phyloP scores from a whole-genome alignment of 306 rosid species.

The Prunus mume region DNA sequence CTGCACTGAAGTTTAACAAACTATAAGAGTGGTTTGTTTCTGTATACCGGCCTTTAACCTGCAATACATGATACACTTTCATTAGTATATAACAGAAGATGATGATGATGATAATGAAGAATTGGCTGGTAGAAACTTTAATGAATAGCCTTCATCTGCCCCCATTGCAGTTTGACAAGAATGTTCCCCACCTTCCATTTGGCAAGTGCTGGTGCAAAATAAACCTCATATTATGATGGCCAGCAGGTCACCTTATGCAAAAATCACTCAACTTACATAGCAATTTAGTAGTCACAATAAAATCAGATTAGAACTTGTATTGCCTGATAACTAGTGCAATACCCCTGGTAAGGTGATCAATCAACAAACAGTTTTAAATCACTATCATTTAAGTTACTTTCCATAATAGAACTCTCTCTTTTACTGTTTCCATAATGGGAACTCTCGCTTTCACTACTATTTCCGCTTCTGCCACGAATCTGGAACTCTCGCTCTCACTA shows the following conservation, averaged over 20 bases:
- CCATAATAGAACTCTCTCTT: background rate
- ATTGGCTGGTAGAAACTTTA: background rate
- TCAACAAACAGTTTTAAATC: background rate
- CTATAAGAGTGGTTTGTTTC: background rate
- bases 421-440: background rate
- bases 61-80: background rate
- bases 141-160: background rate
- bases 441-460: background rate
- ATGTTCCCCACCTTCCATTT: background rate
- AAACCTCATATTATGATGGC: background rate
- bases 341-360: background rate
- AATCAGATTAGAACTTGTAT: background rate
- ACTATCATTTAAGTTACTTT: background rate
- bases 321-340: background rate
- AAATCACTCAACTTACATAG: background rate
- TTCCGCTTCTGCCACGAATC: background rate
- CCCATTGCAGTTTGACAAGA: background rate
- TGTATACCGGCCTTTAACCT: background rate
- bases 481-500: background rate
- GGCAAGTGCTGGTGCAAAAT: background rate
- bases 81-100: background rate
- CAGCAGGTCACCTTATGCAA: background rate
- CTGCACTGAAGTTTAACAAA: background rate
- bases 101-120: background rate
- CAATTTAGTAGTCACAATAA: background rate